Percentiles rank a stretch among this genome's conserved stretches.
phyloP scores from a whole-genome alignment of 2,329 filamentous ascomycete species.

The Cryphonectria carpinicola region DNA sequence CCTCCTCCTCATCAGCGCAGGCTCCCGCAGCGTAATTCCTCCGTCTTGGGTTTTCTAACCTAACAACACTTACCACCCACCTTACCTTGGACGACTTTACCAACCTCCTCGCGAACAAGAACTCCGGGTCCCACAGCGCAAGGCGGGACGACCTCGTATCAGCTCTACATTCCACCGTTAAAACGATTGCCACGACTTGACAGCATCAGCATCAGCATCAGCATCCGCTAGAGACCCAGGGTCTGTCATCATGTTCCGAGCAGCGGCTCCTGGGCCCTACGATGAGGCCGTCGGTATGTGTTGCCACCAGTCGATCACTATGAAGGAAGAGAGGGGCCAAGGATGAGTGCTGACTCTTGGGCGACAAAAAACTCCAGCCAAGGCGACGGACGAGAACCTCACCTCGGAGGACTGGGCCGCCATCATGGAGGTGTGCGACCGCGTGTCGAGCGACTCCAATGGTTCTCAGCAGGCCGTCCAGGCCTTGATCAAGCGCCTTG shows the following conservation, averaged over 20 bases:
- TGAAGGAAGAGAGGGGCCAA: not conserved
- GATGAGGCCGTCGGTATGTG: constrained; percentile 63
- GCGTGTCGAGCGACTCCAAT: constrained; percentile 57
- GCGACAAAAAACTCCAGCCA: constrained; percentile 47
- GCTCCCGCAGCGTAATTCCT: constrained; percentile 7
- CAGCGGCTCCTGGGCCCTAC: constrained; percentile 60
- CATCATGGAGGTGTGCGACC: constrained; percentile 67
- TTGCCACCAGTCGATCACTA: constrained; percentile 26
- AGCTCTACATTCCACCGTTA: not conserved
- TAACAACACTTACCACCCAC: not conserved
- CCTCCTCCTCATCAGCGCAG: no score
- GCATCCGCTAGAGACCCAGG: constrained; percentile 21
- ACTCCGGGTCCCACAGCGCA: not conserved
- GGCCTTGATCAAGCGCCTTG: constrained; percentile 87
- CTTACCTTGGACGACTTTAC: not conserved
- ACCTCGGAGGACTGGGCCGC: constrained; percentile 76
- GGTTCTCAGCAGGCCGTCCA: constrained; percentile 83
- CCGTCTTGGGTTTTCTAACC: not conserved
- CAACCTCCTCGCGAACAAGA: not conserved
- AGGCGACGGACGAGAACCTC: constrained; percentile 96
- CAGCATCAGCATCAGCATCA: constrained; percentile 3
- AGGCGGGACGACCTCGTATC: not conserved
- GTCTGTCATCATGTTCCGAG: constrained; percentile 59
- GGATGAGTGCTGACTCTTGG: constrained; percentile 11
- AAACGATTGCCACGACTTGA: not conserved